Conservation (phyloP, 306 rosid genomes). For the Trifolium dubium region DNA sequence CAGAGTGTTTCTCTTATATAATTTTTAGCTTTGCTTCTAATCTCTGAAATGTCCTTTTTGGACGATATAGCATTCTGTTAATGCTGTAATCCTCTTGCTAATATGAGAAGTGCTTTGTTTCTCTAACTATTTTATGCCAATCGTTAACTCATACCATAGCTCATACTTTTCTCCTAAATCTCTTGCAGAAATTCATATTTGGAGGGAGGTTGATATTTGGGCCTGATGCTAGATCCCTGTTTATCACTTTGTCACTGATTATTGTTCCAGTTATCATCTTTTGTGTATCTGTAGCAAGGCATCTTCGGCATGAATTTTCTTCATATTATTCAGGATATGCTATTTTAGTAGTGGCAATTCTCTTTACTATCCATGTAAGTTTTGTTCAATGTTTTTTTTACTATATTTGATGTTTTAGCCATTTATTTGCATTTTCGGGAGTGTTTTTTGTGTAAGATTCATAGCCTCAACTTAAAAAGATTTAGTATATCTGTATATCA, state of each 20-base stretch:
- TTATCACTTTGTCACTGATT: slow-evolving; percentile 75
- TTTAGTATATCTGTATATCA: not conserved
- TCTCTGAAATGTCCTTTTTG: not conserved
- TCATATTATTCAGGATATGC: slow-evolving; percentile 76
- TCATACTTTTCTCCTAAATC: slow-evolving; percentile 28
- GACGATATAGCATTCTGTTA: slow-evolving; percentile 30
- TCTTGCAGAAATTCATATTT: slow-evolving; percentile 81
- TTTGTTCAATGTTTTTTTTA: slow-evolving; percentile 36
- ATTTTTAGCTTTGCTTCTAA: slow-evolving; percentile 7
- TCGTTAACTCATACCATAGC: slow-evolving; percentile 11
- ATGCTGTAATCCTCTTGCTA: slow-evolving; percentile 25
- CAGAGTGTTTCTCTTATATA: not conserved
- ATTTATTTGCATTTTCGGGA: not conserved
- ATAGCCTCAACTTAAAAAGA: not conserved
- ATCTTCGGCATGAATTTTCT: slow-evolving; percentile 79
- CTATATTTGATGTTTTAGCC: not conserved
- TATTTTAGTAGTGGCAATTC: slow-evolving; percentile 66
- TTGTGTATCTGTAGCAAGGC: slow-evolving; percentile 82
- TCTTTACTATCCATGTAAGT: slow-evolving; percentile 75
- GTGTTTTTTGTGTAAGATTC: not conserved
- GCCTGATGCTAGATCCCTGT: slow-evolving; percentile 85
- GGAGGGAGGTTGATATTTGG: slow-evolving; percentile 93
- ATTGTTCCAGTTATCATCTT: slow-evolving; percentile 72
- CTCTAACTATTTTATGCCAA: slow-evolving; percentile 8
- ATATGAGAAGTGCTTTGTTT: slow-evolving; percentile 15